A percentile compares a stretch with the other conserved stretches of the same genome.
phyloP scores from a whole-genome alignment of 2,329 filamentous ascomycete genomes.

The Apiospora hydei region DNA sequence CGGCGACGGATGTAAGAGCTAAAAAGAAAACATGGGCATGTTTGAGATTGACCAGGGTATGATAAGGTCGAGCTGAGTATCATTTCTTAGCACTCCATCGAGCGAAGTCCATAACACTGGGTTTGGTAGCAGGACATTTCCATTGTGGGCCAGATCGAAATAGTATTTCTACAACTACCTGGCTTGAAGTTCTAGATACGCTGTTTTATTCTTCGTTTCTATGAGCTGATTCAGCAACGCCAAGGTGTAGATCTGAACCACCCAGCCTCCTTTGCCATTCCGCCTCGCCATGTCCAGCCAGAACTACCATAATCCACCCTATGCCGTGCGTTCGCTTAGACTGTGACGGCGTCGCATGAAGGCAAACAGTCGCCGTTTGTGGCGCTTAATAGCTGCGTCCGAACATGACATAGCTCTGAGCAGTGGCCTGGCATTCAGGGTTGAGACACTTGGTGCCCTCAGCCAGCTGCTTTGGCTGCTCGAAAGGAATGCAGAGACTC shows the following conservation, averaged over 20 bases:
- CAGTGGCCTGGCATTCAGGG: slow-evolving; percentile 79
- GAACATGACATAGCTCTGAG: slow-evolving; percentile 92
- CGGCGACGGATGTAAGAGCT: too few species aligned
- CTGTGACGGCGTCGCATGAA: not conserved
- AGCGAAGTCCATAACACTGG: too few species aligned
- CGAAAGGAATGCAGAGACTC: slow-evolving; percentile 78
- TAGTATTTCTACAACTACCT: slow-evolving; percentile 8
- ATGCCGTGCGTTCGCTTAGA: not conserved
- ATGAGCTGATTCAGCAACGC: not conserved
- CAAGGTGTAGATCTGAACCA: not conserved
- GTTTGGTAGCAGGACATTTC: not conserved
- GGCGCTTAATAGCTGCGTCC: slow-evolving; percentile 70
- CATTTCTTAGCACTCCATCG: too few species aligned
- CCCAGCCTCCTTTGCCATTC: not conserved
- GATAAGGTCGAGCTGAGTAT: too few species aligned
- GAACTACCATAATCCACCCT: not conserved
- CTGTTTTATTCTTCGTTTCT: slow-evolving; percentile 1
- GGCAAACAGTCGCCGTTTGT: not conserved
- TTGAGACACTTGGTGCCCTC: slow-evolving; percentile 89
- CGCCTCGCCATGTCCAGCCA: not conserved
- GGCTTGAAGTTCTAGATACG: not conserved
- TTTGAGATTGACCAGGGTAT: too few species aligned
- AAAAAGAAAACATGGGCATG: too few species aligned
- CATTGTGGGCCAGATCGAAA: not conserved
- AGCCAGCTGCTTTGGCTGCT: slow-evolving; percentile 78